Percentiles rank a stretch among this genome's conserved stretches.
phyloP scores from a whole-genome alignment of 1,284 basidiomycete species.

The Trichosporon coremiiforme region DNA sequence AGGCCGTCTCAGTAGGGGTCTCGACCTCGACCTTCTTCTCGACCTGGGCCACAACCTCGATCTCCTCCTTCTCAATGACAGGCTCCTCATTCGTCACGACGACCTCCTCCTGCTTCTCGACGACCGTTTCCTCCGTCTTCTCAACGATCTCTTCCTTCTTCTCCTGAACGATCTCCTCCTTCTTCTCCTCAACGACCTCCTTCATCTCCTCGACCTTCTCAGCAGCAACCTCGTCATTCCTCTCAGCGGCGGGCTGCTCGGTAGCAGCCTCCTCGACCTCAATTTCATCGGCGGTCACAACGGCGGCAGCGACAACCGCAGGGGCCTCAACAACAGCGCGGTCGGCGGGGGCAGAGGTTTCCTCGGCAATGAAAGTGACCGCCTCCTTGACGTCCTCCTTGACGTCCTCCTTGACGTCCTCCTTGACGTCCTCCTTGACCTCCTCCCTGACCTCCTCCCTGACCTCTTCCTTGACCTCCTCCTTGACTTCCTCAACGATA shows the following conservation, averaged over 20 bases:
- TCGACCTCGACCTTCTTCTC: not conserved
- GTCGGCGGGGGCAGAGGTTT: too few species aligned
- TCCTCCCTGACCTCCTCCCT: not conserved
- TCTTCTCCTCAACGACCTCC: not conserved
- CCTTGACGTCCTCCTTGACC: not conserved
- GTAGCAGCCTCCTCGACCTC: not conserved
- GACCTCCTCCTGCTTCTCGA: not conserved
- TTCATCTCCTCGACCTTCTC: not conserved
- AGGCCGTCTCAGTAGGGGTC: not conserved
- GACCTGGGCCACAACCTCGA: not conserved
- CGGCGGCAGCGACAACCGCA: not conserved
- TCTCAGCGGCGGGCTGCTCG: not conserved
- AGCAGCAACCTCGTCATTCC: not conserved
- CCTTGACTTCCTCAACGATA: not conserved
- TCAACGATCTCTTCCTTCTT: not conserved
- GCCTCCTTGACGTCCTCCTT: not conserved
- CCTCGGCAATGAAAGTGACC: too few species aligned
- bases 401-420: not conserved
- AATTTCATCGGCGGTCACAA: not conserved
- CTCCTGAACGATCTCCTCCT: not conserved
- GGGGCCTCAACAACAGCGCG: not conserved
- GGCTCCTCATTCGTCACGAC: not conserved
- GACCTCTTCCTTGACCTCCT: not conserved
- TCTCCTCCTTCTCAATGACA: not conserved
- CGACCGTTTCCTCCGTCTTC: not conserved